Evolutionary conservation across 371 early-diverging fungal species (phyloP).

Genomic region (Neoconidiobolus thromboides): DNA sequence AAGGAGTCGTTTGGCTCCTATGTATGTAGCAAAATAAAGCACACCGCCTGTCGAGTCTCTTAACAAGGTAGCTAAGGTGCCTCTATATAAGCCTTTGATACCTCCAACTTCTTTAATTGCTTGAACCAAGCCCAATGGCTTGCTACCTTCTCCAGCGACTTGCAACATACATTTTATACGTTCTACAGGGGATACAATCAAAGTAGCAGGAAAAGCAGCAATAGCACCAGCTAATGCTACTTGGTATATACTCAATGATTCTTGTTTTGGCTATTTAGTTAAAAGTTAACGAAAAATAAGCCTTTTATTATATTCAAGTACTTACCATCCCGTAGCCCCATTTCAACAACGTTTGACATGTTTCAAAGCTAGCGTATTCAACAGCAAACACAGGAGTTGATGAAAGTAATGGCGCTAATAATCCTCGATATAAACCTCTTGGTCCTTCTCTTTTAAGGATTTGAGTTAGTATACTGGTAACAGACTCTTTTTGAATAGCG

Average conservation of each 20-base stretch:
- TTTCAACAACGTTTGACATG: slow-evolving; percentile 9
- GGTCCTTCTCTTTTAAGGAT: slow-evolving; percentile 46
- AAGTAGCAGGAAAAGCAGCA: slow-evolving; percentile 86
- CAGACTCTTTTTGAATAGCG: slow-evolving; percentile 39
- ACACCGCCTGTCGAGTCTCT: slow-evolving; percentile 89
- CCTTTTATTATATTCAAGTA: neutral
- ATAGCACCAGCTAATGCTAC: slow-evolving; percentile 84
- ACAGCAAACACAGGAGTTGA: slow-evolving; percentile 89
- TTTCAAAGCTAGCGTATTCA: slow-evolving; percentile 62
- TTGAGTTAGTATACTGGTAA: slow-evolving; percentile 18
- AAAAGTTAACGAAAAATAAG: neutral
- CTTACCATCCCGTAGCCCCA: slow-evolving; percentile 23
- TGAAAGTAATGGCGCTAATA: slow-evolving; percentile 79
- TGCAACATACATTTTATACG: slow-evolving; percentile 91
- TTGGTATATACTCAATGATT: slow-evolving; percentile 19
- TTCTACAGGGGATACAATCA: slow-evolving; percentile 84
- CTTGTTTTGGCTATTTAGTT: neutral
- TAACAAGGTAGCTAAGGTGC: slow-evolving; percentile 82
- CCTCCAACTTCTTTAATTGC: slow-evolving; percentile 63
- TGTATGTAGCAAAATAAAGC: slow-evolving; percentile 94
- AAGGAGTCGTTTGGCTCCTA: slow-evolving; percentile 59
- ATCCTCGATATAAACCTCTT: slow-evolving; percentile 83
- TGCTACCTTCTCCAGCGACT: slow-evolving; percentile 31
- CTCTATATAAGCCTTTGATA: slow-evolving; percentile 67
- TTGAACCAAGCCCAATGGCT: slow-evolving; percentile 42